These are phyloP conservation scores for Sapria himalayana DNA, from an alignment of 345 rosid species.

Conservation along the genomic window DNA sequence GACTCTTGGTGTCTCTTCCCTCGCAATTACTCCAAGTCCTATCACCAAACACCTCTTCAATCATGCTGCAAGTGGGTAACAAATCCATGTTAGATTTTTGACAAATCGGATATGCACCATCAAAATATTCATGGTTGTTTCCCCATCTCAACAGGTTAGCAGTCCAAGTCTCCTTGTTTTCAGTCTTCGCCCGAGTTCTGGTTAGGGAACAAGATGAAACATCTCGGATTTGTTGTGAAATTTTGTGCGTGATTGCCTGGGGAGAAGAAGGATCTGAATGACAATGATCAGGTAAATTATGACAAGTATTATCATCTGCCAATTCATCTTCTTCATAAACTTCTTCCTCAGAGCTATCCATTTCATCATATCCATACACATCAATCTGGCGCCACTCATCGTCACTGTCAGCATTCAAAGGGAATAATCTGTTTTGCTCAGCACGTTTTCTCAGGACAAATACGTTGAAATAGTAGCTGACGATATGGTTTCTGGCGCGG, in stretches of 20 bases:
- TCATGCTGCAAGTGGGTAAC: conserved; percentile 29
- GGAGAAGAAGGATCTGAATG: too few species aligned
- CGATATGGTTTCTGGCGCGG: conserved; percentile 33
- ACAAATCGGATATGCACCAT: conserved; percentile 13
- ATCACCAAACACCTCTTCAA: conserved; percentile 37
- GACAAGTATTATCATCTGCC: conserved; percentile 13
- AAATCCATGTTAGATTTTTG: conserved; percentile 16
- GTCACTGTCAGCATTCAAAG: conserved; percentile 45
- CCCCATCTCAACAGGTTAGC: conserved; percentile 8
- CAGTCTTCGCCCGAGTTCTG: conserved; percentile 7
- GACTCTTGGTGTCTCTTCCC: conserved; percentile 10
- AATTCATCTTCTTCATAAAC: conserved; percentile 9
- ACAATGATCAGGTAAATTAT: too few species aligned
- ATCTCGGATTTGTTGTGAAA: too few species aligned
- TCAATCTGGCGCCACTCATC: conserved; percentile 45
- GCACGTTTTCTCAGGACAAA: conserved; percentile 40
- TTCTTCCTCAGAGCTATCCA: conserved; percentile 8
- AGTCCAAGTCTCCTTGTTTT: conserved; percentile 7
- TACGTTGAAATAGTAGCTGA: conserved; percentile 60
- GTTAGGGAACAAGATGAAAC: too few species aligned
- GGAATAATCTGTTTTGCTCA: conserved; percentile 35
- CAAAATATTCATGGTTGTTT: conserved; percentile 12
- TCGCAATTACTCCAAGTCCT: conserved; percentile 18
- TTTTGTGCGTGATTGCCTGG: too few species aligned
- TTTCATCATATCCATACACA: conserved; percentile 7